Base-by-base conservation (phyloP, 2,329 filamentous ascomycete genomes). In the Cladophialophora psammophila region DNA sequence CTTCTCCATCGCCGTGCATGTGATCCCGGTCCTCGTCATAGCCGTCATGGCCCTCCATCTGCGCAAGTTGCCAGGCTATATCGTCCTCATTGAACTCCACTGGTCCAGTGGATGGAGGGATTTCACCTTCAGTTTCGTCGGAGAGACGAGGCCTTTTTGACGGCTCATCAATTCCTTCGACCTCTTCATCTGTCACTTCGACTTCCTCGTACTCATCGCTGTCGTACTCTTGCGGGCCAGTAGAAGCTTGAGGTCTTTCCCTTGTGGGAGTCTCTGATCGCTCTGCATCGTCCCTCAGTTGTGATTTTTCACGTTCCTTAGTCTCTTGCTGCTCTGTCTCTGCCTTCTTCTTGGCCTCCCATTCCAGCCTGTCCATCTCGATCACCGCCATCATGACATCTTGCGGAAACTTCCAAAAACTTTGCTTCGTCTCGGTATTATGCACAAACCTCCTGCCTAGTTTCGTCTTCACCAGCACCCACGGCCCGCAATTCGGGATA, bases 71-170 rank as follows among this genome's bases (percentile, higher is more conserved):
- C 76, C 90, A 94, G 40, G 92, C 94, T 73, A 99, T 96, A 75
- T 99, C 95, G 61, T 94, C 94, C 77, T 98, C 95, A 64, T 91
- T 92, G 74, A 97, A 96, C 74, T 97, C 94, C 7, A 95, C 80
- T 0, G 86, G 84, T 0, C 78, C 80, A 1, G 83, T 54, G 81
- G 79, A 38, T 55, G 65, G 12, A 85, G 80, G 12, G 80, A 73
- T 70, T 66, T 36, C 82, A 10, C 45, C 26, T 26, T 40, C 42
- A 5, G 42, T 26, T 67, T 79, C 81, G 68, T 82, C 85, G 69
- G 86, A 87, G 40, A 81, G 88, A 75, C 77, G 84, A 75, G 76
- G 81, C 64, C 78, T 84, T 79, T 82, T 87, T 31, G 76, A 80
- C 71, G 78, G 76, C 35, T 84, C 56, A 78, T 84, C 81, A 73